Evolutionary conservation across 768 basidiomycete species (phyloP).

Genomic region (Strobilomyces confusus): DNA sequence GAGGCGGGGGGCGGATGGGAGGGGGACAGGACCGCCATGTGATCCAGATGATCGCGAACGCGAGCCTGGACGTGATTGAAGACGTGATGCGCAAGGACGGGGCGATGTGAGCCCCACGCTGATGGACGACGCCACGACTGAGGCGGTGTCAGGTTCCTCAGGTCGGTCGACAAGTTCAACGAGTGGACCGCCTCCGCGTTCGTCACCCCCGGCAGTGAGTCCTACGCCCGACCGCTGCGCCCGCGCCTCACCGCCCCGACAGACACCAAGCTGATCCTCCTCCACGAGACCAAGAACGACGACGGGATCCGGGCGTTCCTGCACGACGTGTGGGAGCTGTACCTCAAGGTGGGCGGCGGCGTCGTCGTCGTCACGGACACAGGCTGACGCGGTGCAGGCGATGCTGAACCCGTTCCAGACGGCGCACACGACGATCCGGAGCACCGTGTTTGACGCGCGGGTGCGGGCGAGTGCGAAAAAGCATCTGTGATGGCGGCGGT

Average conservation of each 20-base stretch:
- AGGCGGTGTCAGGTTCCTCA: conserved; percentile 73
- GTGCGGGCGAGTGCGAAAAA: conserved; percentile 86
- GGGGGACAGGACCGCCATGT: conserved; percentile 89
- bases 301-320: conserved; percentile 94
- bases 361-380: neutral
- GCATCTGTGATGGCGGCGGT: conserved; percentile 46
- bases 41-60: conserved; percentile 98
- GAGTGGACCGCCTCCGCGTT: conserved; percentile 99
- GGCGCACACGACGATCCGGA: conserved; percentile 79
- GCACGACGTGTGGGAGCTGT: conserved; percentile 94
- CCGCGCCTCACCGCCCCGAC: too few relatives aligned
- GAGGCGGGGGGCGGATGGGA: conserved; percentile 65
- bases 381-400: conserved; percentile 46
- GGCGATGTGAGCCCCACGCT: conserved; percentile 63
- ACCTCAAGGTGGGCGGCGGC: conserved; percentile 73
- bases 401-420: conserved; percentile 96
- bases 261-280: conserved; percentile 94
- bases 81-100: conserved; percentile 84
- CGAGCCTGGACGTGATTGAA: conserved; percentile 91
- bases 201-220: conserved; percentile 89
- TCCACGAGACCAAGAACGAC: conserved; percentile 96
- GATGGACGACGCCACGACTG: conserved; percentile 30
- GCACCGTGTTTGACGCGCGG: conserved; percentile 74
- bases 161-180: conserved; percentile 94
- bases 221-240: too few relatives aligned